Percentiles rank a stretch among this genome's conserved stretches.
phyloP scores from a whole-genome alignment of 495 filamentous ascomycete genomes.

The Neurospora cerealis region DNA sequence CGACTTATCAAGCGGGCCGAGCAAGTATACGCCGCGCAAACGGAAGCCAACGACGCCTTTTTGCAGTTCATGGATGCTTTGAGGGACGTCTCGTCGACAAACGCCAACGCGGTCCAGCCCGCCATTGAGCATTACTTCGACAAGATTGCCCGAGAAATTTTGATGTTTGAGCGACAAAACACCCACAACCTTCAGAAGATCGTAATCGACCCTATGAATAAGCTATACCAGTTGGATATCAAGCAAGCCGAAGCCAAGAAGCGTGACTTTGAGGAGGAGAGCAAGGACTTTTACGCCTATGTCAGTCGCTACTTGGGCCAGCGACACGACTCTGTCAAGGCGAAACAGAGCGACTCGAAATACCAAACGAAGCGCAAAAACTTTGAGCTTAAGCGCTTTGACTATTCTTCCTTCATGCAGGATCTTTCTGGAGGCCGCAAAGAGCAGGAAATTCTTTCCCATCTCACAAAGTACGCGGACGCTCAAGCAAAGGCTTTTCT shows the following conservation, averaged over 20 bases:
- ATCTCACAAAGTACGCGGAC: conserved; percentile 90
- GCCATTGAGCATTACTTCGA: conserved; percentile 97
- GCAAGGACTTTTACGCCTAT: conserved; percentile 93
- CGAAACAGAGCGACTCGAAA: conserved; percentile 96
- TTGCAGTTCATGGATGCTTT: conserved; percentile 77
- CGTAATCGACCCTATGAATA: conserved; percentile 87
- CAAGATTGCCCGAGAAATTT: conserved; percentile 86
- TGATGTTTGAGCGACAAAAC: conserved; percentile 78
- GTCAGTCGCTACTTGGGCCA: conserved; percentile 91
- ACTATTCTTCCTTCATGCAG: conserved; percentile 99
- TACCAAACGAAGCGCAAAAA: conserved; percentile 90
- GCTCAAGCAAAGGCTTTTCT: conserved; percentile 79
- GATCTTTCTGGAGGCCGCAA: conserved; percentile 95
- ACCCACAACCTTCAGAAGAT: conserved; percentile 75
- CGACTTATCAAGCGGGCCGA: conserved; percentile 89
- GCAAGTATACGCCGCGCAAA: conserved; percentile 69
- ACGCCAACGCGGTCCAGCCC: conserved; percentile 89
- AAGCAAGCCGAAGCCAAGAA: conserved; percentile 97
- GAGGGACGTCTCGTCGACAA: conserved; percentile 77
- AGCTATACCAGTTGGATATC: conserved; percentile 89
- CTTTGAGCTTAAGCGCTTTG: conserved; percentile 94
- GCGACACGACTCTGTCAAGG: conserved; percentile 88
- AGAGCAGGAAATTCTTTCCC: conserved; percentile 93
- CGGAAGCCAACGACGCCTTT: conserved; percentile 74
- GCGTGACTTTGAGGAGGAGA: conserved; percentile 97